Percentiles rank a stretch among this genome's conserved stretches.
Conservation (phyloP, 257 asterid species). For the Solanum bukasovii region DNA sequence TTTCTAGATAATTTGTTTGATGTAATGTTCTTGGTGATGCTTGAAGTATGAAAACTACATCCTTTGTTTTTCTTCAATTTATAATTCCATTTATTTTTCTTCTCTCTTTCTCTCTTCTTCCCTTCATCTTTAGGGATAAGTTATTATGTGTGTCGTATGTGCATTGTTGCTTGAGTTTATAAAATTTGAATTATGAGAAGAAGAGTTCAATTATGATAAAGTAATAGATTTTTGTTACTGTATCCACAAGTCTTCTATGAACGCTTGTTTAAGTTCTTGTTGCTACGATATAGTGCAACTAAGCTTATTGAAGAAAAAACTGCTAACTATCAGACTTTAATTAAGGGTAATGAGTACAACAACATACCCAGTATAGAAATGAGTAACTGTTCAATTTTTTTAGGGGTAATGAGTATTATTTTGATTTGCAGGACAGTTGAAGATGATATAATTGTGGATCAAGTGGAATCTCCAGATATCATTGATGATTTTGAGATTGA, state of each 20-base stretch:
- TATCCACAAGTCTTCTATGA: background rate
- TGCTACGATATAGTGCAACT: background rate
- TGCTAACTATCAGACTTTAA: background rate
- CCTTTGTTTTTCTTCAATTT: background rate
- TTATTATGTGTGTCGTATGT: background rate
- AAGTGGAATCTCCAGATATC: constrained; percentile 71
- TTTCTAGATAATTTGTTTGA: background rate
- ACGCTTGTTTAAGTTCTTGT: background rate
- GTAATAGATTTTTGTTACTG: background rate
- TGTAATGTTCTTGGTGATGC: background rate
- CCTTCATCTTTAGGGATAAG: background rate
- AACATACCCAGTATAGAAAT: background rate
- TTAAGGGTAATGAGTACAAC: background rate
- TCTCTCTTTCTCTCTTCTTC: background rate
- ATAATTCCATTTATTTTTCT: background rate
- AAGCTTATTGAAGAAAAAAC: background rate
- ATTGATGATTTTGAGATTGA: constrained; percentile 89
- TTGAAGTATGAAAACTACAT: background rate
- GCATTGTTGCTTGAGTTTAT: background rate
- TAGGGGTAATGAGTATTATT: background rate
- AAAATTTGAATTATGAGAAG: background rate
- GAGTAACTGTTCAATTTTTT: background rate
- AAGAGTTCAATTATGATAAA: background rate
- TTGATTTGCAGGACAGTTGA: constrained; percentile 67
- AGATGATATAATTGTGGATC: constrained; percentile 77